Base-by-base conservation (phyloP, 192 early-diverging fungal species). In the Diversispora eburnea region DNA sequence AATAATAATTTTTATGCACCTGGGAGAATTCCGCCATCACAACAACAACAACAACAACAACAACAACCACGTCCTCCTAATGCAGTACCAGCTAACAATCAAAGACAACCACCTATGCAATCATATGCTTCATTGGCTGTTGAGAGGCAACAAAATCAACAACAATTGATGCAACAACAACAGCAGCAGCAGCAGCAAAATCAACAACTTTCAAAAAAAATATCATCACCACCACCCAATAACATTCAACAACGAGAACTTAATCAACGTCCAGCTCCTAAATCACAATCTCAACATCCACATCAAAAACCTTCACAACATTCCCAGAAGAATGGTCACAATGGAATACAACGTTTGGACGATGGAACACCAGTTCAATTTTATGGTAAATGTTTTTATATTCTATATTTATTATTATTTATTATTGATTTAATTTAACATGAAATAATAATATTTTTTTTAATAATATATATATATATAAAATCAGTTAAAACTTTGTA, bases 341-440 rank as follows among this genome's bases (percentile, higher is more conserved):
- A 25, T 61, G 51, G 76, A 19, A 10, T 15, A 1, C 41, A 47
- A 57, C 22, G 33, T 62, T 67, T 70, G 4, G 71, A 55, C 8
- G 81, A 82, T 73, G 81, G 81, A 3, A 72, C 67, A 64, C 78
- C 72, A 9, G 74, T 82, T 10, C 58, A 77, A 39, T 82, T 82
- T 66, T 78, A 76, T 54, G 81, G 81, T 82, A 78, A 17, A 19
- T 41, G 52, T 46, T 15, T 19, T 42, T 4, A 3, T 39, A 41
- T 33, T 6, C 7, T n/a, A 17, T n/a, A 57, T 33, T 33, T 33
- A 0, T 33, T 33, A 33, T 33, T 33, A 0, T 49, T 49, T 49
- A 48, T 8, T 48, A 8, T 49, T 49, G 7, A 49, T 49, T 10
- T 49, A 49, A 13, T 49, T 49, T 13, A 8, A 48, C 7, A 49